Conservation (phyloP, 352 stramenopile species). For the Saprolegnia diclina region DNA sequence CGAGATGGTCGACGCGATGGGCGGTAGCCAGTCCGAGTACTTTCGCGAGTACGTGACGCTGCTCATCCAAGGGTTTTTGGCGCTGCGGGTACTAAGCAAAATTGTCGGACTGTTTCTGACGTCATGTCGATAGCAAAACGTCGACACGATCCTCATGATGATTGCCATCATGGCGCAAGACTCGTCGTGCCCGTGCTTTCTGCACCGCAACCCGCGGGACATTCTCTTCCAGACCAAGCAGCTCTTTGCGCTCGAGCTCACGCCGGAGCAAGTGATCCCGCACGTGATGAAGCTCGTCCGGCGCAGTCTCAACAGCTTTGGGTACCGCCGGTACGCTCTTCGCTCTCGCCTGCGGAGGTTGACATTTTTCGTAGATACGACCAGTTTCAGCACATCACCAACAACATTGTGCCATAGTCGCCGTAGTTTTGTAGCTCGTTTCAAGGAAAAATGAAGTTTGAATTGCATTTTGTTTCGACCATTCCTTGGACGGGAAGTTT, state of each 20-base stretch:
- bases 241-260: slow-evolving; percentile 73
- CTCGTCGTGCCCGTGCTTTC: slow-evolving; percentile 95
- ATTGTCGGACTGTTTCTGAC: neutral
- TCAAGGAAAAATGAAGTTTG: no score
- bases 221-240: slow-evolving; percentile 70
- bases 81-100: slow-evolving; percentile 75
- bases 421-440: no score
- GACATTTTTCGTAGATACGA: slow-evolving; percentile 39
- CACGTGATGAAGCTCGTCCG: slow-evolving; percentile 86
- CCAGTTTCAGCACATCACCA: slow-evolving; percentile 89
- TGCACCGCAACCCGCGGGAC: slow-evolving; percentile 66
- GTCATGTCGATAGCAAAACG: slow-evolving; percentile 61
- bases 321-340: slow-evolving; percentile 32
- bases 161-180: slow-evolving; percentile 95
- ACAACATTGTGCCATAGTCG: slow-evolving; percentile 77
- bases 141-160: slow-evolving; percentile 92
- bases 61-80: slow-evolving; percentile 96
- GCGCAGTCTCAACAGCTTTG: slow-evolving; percentile 87
- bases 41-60: slow-evolving; percentile 97
- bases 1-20: slow-evolving; percentile 98
- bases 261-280: slow-evolving; percentile 84
- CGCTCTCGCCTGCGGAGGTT: neutral
- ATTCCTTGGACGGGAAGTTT: no score
- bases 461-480: neutral
- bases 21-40: slow-evolving; percentile 82